Evolutionary conservation across 2,329 filamentous ascomycete genomes (phyloP), one percentile per base, ranked within the genome.

Genomic region (Claviceps arundinis): DNA sequence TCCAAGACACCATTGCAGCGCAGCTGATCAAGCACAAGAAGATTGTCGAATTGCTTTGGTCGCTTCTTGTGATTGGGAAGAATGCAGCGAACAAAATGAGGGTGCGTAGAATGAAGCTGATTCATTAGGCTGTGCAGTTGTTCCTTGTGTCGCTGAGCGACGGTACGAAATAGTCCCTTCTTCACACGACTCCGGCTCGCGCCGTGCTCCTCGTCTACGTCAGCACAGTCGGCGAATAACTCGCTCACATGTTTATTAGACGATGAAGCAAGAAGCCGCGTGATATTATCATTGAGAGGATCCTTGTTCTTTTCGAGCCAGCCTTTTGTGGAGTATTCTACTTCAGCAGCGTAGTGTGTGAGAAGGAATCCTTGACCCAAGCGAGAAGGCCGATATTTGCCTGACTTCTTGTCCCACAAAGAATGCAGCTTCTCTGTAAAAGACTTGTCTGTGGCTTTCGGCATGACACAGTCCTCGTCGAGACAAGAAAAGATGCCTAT

Each of bases 251-350:
- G 91, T 56, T 79, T 81, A 64, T 97, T 84, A 2, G 77, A 81
- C 1, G 94, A 98, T 14, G 78, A 76, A 40, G 90, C 87, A 38
- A 98, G 77, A 7, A 98, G 76, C 22, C 89, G 81, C 0, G 94
- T 98, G 56, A 98, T 78, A 56, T 97, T 98, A 74, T 98, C 94
- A 61, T 97, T 97, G 46, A 98, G 69, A 1, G 93, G 94, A 62
- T 98, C 93, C 67, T 98, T 98, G 74, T 98, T 98, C 76, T 97
- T 98, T 68, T 97, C 91, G 37, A 98, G 73, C 93, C 93, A 98
- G 53, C 87, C 87, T 52, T 91, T 82, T 0, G 93, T 98, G 0
- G 85, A 89, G 66, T 98, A 98, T 67, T 98, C 94, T 2, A 98
- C 93, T 67, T 97, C 93, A 26, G 93, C 90, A 24, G 93, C 93